phyloP scores from a whole-genome alignment of 1,284 basidiomycete species.

The Ceratobasidium sp. region DNA sequence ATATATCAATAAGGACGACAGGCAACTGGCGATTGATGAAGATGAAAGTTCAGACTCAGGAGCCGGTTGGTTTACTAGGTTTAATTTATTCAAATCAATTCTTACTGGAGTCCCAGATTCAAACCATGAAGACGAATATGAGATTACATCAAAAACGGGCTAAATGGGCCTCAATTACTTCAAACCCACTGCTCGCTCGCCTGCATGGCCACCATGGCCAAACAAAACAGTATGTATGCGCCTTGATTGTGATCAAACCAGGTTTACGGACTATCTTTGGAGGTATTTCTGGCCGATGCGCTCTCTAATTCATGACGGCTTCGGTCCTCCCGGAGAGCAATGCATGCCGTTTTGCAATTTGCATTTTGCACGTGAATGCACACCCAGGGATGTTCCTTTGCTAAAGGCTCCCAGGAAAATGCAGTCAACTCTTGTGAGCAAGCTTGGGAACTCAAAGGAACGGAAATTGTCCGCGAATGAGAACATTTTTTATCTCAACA shows the following conservation, averaged over 20 bases:
- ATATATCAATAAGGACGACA: background rate
- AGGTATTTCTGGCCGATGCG: constrained; percentile 51
- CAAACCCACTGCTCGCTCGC: background rate
- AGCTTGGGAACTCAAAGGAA: constrained; percentile 49
- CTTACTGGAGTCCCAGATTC: background rate
- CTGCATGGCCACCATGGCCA: background rate
- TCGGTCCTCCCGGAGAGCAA: constrained; percentile 52
- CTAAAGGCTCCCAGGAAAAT: constrained; percentile 48
- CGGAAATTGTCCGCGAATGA: constrained; percentile 48
- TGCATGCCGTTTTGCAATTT: constrained; percentile 53
- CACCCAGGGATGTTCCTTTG: constrained; percentile 51
- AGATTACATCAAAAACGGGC: background rate
- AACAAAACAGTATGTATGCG: constrained; percentile 6
- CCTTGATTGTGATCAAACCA: background rate
- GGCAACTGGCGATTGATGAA: background rate
- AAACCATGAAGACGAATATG: background rate
- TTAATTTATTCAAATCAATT: background rate
- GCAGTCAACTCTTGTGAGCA: constrained; percentile 43
- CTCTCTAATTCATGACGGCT: constrained; percentile 52
- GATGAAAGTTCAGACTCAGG: background rate
- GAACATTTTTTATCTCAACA: constrained; percentile 54
- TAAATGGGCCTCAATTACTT: background rate
- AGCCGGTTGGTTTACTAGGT: background rate
- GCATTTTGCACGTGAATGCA: constrained; percentile 51
- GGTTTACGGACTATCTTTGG: background rate